Evolutionary conservation across 2,329 filamentous ascomycete species (phyloP).

Genomic region (Penicillium olsonii): DNA sequence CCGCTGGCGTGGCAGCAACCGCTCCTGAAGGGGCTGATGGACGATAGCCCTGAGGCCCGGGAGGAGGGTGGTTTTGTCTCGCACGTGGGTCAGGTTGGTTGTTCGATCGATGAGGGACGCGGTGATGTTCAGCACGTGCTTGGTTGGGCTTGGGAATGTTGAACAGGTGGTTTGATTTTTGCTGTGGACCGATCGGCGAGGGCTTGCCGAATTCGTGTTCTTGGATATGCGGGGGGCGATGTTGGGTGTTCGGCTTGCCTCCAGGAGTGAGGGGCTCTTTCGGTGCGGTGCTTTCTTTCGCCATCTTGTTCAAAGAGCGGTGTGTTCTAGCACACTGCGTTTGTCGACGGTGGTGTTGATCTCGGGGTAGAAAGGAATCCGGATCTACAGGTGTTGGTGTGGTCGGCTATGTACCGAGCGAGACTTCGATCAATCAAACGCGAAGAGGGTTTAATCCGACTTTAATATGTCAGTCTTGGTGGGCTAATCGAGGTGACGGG

Average conservation of each 20-base stretch:
- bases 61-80: slow-evolving; percentile 14
- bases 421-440: background rate
- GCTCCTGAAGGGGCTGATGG: slow-evolving; percentile 19
- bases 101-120: slow-evolving; percentile 30
- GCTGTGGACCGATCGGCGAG: slow-evolving; percentile 55
- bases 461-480: background rate
- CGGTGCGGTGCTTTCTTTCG: slow-evolving; percentile 53
- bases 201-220: slow-evolving; percentile 61
- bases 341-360: background rate
- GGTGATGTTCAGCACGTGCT: slow-evolving; percentile 54
- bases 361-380: background rate
- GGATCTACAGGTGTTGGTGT: background rate
- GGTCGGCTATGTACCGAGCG: background rate
- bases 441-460: background rate
- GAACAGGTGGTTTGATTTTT: slow-evolving; percentile 50
- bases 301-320: slow-evolving; percentile 40
- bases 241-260: slow-evolving; percentile 38
- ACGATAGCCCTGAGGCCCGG: slow-evolving; percentile 19
- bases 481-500: background rate
- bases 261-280: slow-evolving; percentile 35
- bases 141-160: slow-evolving; percentile 54
- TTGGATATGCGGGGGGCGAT: slow-evolving; percentile 36
- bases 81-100: slow-evolving; percentile 13
- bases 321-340: slow-evolving; percentile 18
- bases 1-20: slow-evolving; percentile 20